These are phyloP conservation scores for Amphirosellinia nigrospora DNA, from an alignment of 495 filamentous ascomycete species.

Conservation along the genomic window DNA sequence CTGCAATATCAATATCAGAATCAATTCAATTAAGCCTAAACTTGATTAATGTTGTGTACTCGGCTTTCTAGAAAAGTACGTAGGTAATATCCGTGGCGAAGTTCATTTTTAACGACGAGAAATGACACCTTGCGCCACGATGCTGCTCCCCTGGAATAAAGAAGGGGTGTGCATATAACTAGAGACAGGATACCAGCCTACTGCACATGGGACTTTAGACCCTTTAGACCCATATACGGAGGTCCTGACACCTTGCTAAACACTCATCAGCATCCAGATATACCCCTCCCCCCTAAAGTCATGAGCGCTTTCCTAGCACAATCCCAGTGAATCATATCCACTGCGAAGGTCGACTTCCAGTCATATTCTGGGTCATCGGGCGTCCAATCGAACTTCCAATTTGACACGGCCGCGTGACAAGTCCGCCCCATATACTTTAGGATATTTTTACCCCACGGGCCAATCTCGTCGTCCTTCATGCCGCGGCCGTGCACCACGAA, in stretches of 20 bases:
- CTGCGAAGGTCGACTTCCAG: background rate
- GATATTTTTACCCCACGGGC: background rate
- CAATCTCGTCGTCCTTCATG: conserved; percentile 12
- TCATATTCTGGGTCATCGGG: conserved; percentile 14
- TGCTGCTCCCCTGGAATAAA: too few species aligned
- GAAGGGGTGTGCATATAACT: too few species aligned
- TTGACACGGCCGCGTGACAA: background rate
- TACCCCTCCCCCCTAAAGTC: background rate
- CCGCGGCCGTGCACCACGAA: conserved; percentile 12
- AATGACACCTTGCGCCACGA: background rate
- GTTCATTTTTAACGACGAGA: background rate
- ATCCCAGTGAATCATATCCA: background rate
- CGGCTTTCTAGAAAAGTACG: background rate
- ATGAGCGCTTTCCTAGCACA: background rate
- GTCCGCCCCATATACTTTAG: background rate
- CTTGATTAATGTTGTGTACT: background rate
- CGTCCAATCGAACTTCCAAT: conserved; percentile 14
- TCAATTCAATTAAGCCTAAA: background rate
- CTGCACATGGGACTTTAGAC: too few species aligned
- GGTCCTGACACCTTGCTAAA: background rate
- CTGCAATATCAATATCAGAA: background rate
- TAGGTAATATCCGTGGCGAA: background rate
- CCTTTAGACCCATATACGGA: too few species aligned
- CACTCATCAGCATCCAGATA: background rate
- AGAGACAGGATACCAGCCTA: too few species aligned